Evolutionary conservation across 148 eudicot genomes (phyloP).

Genomic region (Dysphania ambrosioides): DNA sequence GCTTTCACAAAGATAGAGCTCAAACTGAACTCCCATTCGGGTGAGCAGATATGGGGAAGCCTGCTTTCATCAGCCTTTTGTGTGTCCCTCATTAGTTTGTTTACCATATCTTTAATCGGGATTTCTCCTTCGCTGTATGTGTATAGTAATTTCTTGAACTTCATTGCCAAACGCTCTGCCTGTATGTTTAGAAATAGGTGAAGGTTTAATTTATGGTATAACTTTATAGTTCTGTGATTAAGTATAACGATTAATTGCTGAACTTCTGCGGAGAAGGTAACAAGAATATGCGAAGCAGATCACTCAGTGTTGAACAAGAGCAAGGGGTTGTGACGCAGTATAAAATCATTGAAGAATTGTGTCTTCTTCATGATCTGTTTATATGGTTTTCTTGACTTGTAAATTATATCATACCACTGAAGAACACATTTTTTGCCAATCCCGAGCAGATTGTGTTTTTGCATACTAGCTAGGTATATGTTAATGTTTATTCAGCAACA

Average conservation of each 20-base stretch:
- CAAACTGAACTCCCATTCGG: conserved; percentile 54
- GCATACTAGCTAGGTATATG: no score
- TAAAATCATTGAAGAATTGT: neutral
- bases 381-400: no score
- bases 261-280: neutral
- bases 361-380: no score
- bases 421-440: no score
- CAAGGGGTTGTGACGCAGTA: neutral
- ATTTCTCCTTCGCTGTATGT: conserved; percentile 42
- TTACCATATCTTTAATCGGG: conserved; percentile 48
- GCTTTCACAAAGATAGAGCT: conserved; percentile 68
- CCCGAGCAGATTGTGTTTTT: no score
- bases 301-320: neutral
- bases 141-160: conserved; percentile 37
- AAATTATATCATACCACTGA: no score
- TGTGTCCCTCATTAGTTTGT: conserved; percentile 56
- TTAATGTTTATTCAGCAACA: no score
- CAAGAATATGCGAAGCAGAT: neutral
- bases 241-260: neutral
- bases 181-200: conserved; percentile 11
- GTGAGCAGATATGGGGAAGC: conserved; percentile 53
- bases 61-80: conserved; percentile 52
- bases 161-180: conserved; percentile 50
- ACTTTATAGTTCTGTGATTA: neutral
- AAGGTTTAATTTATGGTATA: neutral